Conservation (phyloP, 306 rosid species). For the Quercus agrifolia region DNA sequence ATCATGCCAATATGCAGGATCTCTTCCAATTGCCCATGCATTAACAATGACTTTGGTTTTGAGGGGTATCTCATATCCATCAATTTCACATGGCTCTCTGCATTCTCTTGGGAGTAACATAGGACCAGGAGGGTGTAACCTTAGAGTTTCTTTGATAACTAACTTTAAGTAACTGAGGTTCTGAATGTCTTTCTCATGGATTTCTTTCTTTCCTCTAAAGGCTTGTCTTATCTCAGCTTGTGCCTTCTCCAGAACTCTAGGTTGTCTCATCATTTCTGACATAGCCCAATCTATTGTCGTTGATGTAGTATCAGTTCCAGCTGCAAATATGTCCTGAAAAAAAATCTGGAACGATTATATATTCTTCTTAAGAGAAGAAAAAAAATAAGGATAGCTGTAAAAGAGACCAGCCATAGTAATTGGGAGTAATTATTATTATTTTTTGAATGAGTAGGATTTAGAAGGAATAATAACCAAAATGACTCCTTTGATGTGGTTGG, state of each 20-base stretch:
- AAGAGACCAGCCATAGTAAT: not conserved
- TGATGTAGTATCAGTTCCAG: slow-evolving; percentile 34
- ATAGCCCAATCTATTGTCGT: slow-evolving; percentile 30
- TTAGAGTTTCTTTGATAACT: slow-evolving; percentile 29
- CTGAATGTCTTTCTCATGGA: slow-evolving; percentile 2
- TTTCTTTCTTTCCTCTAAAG: slow-evolving; percentile 4
- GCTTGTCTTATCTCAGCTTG: slow-evolving; percentile 28
- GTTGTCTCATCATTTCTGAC: slow-evolving; percentile 29
- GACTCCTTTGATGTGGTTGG: slow-evolving; percentile 31
- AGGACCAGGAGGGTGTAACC: slow-evolving; percentile 38
- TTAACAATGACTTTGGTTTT: slow-evolving; percentile 32
- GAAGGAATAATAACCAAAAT: slow-evolving; percentile 30
- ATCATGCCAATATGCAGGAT: slow-evolving; percentile 26
- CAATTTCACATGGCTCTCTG: slow-evolving; percentile 13
- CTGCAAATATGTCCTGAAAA: slow-evolving; percentile 27
- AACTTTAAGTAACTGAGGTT: slow-evolving; percentile 24
- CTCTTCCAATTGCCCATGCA: slow-evolving; percentile 39
- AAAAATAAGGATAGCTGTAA: not conserved
- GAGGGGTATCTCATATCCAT: slow-evolving; percentile 22
- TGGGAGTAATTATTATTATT: not conserved
- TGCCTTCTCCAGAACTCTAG: slow-evolving; percentile 24
- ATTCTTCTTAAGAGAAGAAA: not conserved
- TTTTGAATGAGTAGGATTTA: not conserved
- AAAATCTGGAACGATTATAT: not conserved
- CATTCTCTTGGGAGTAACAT: slow-evolving; percentile 39